phyloP scores from a whole-genome alignment of 345 rosid species.

The Adansonia digitata region DNA sequence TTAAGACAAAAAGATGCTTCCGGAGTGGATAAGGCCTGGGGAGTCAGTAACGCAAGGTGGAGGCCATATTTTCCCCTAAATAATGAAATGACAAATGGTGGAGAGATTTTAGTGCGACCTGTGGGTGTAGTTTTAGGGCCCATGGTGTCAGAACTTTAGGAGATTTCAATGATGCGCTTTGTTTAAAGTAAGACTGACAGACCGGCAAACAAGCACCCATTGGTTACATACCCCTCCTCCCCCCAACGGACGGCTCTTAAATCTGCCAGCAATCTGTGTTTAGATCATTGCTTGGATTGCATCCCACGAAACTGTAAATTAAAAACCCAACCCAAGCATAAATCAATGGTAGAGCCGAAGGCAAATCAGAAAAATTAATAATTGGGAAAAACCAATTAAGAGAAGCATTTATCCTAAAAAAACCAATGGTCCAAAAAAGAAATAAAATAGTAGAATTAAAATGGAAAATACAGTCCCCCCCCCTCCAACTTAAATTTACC shows the following conservation, averaged over 20 bases:
- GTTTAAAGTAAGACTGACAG: no score
- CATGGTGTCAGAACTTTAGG: no score
- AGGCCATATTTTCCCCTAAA: neutral
- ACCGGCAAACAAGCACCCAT: no score
- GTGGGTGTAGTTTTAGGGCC: no score
- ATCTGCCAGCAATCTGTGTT: no score
- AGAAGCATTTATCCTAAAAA: neutral
- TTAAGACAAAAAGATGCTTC: neutral
- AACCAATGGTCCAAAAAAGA: neutral
- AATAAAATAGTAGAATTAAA: neutral
- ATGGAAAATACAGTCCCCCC: neutral
- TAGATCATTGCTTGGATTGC: no score
- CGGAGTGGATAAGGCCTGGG: neutral
- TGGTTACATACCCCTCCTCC: no score
- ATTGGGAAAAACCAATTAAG: no score
- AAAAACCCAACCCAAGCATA: neutral
- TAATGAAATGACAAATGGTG: no score
- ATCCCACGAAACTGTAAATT: neutral
- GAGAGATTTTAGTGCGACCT: no score
- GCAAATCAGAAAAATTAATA: neutral
- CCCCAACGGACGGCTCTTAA: no score
- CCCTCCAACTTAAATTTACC: neutral
- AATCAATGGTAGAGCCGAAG: neutral
- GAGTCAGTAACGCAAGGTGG: neutral
- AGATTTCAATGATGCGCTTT: no score